Conservation (phyloP, 2,329 filamentous ascomycete genomes). For the Furcasterigmium furcatum region DNA sequence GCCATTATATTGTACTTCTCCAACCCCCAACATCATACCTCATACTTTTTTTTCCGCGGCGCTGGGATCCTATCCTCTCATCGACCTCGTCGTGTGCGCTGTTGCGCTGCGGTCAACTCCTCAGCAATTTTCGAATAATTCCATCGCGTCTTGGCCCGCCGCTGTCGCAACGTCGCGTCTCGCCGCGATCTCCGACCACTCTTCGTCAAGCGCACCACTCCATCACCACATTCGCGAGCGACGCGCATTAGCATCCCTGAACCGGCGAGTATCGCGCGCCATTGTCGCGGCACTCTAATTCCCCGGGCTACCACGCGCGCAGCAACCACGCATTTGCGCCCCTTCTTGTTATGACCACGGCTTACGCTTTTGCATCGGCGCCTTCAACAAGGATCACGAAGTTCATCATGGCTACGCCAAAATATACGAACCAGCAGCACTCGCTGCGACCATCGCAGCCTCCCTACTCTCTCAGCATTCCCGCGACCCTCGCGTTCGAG, state of each 20-base stretch:
- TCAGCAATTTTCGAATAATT: slow-evolving; percentile 3
- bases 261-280: too few species aligned
- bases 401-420: slow-evolving; percentile 41
- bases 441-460: slow-evolving; percentile 31
- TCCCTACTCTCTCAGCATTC: slow-evolving; percentile 27
- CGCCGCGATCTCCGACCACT: not conserved
- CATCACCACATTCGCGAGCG: too few species aligned
- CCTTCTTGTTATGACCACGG: too few species aligned
- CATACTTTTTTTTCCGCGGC: not conserved
- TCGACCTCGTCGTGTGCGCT: not conserved
- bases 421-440: slow-evolving; percentile 36
- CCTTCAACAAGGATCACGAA: slow-evolving; percentile 19
- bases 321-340: too few species aligned
- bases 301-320: too few species aligned
- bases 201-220: too few species aligned
- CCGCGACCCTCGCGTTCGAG: slow-evolving; percentile 31
- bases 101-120: slow-evolving; percentile 3
- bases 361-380: slow-evolving; percentile 14
- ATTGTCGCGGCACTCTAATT: too few species aligned
- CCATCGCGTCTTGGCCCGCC: slow-evolving; percentile 6
- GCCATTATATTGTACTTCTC: slow-evolving; percentile 6
- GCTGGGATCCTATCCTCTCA: too few species aligned
- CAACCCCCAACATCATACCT: not conserved
- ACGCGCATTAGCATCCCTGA: too few species aligned
- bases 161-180: slow-evolving; percentile 4